phyloP scores from a whole-genome alignment of 2,329 filamentous ascomycete species.

The Cryphonectria carpinicola region DNA sequence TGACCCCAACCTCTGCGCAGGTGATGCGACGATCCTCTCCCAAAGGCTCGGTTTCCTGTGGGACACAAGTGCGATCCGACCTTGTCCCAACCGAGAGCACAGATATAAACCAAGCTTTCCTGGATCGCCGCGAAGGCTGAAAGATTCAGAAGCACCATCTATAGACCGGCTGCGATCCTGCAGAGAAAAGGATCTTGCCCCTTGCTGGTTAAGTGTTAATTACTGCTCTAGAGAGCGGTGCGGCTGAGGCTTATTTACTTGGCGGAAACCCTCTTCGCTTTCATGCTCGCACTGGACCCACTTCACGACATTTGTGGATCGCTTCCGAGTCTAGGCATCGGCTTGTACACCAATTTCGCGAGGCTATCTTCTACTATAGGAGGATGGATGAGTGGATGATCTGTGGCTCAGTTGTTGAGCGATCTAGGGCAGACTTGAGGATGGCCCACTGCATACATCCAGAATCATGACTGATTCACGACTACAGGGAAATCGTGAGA shows the following conservation, averaged over 20 bases:
- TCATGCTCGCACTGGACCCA: slow-evolving; percentile 5
- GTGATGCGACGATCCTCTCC: neutral
- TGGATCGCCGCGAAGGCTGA: neutral
- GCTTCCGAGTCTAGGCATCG: neutral
- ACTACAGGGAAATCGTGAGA: neutral
- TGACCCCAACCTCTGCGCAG: neutral
- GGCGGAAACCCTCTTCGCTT: neutral
- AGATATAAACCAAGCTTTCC: neutral
- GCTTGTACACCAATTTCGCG: neutral
- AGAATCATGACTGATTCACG: neutral
- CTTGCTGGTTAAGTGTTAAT: neutral
- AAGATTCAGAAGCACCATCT: neutral
- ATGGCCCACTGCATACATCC: neutral
- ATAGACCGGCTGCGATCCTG: neutral
- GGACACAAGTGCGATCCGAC: neutral
- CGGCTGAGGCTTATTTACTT: neutral
- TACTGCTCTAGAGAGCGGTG: neutral
- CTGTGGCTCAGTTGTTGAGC: neutral
- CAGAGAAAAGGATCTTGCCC: neutral
- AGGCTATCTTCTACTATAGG: neutral
- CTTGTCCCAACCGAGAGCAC: neutral
- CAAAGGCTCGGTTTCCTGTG: neutral
- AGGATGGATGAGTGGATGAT: neutral
- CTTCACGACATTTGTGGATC: neutral
- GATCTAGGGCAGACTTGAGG: neutral